These are phyloP conservation scores for Cryoendolithus antarcticus DNA, from an alignment of 2,329 filamentous ascomycete species.

Conservation along the genomic window DNA sequence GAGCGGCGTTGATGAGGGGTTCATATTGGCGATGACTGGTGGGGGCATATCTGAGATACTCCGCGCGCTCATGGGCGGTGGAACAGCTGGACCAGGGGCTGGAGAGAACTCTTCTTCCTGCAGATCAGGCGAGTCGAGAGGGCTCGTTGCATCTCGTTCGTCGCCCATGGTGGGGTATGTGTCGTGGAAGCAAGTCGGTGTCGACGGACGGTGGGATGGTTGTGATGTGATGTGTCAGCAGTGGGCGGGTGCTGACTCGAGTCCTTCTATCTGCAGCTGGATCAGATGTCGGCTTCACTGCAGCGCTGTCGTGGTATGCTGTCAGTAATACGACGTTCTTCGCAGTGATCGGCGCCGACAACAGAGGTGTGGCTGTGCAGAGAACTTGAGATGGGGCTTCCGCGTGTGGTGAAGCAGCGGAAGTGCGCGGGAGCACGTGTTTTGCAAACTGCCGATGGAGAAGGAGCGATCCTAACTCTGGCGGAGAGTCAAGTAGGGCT, in stretches of 20 bases:
- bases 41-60: neutral
- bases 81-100: conserved; percentile 3
- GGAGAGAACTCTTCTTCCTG: conserved; percentile 7
- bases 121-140: conserved; percentile 5
- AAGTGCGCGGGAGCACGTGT: too few species aligned
- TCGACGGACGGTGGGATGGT: conserved; percentile 17
- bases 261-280: neutral
- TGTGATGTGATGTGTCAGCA: neutral
- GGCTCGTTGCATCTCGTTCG: conserved; percentile 3
- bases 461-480: too few species aligned
- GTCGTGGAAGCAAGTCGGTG: conserved; percentile 2
- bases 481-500: too few species aligned
- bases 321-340: too few species aligned
- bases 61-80: neutral
- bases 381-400: too few species aligned
- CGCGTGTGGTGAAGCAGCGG: too few species aligned
- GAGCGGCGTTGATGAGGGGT: conserved; percentile 69
- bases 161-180: conserved; percentile 4
- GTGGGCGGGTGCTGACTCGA: neutral
- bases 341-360: too few species aligned
- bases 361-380: too few species aligned
- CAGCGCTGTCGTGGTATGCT: too few species aligned
- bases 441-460: too few species aligned
- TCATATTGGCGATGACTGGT: conserved; percentile 41
- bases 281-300: too few species aligned